Evolutionary conservation across 768 basidiomycete species (phyloP).

Genomic region (Pisolithus orientalis): DNA sequence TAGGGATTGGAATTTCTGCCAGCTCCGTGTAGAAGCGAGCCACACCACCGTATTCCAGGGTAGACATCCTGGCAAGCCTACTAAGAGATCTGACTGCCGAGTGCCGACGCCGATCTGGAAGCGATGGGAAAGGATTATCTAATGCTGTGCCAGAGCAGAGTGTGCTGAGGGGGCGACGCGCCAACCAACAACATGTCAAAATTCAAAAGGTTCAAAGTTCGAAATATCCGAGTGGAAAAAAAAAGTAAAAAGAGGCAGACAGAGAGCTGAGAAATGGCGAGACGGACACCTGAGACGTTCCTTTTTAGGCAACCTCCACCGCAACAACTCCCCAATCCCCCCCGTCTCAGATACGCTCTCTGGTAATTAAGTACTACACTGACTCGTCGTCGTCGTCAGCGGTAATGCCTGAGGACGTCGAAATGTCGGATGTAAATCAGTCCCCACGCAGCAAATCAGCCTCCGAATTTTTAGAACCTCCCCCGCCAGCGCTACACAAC

Average conservation of each 20-base stretch:
- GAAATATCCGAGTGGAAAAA: constrained; percentile 19
- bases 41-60: constrained; percentile 14
- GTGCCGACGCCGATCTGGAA: not conserved
- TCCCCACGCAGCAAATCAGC: not conserved
- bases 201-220: constrained; percentile 14
- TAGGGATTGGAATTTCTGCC: constrained; percentile 35
- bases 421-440: constrained; percentile 19
- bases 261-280: constrained; percentile 23
- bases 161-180: not conserved
- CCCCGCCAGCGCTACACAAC: too few species aligned
- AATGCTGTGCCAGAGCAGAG: not conserved
- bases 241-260: constrained; percentile 7
- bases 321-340: constrained; percentile 23
- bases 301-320: constrained; percentile 31
- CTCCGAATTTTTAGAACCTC: not conserved
- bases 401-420: constrained; percentile 19
- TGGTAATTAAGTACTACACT: not conserved
- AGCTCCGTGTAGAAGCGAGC: constrained; percentile 29
- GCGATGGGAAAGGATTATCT: not conserved
- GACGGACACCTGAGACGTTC: constrained; percentile 26
- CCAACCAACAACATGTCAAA: constrained; percentile 9
- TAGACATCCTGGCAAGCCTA: constrained; percentile 9
- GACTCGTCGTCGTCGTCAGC: constrained; percentile 3
- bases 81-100: not conserved
- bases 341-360: not conserved